A percentile compares a stretch with the other conserved stretches of the same genome.
Conservation (phyloP, 1,139 yeast genomes). For the Lodderomyces margitis region DNA sequence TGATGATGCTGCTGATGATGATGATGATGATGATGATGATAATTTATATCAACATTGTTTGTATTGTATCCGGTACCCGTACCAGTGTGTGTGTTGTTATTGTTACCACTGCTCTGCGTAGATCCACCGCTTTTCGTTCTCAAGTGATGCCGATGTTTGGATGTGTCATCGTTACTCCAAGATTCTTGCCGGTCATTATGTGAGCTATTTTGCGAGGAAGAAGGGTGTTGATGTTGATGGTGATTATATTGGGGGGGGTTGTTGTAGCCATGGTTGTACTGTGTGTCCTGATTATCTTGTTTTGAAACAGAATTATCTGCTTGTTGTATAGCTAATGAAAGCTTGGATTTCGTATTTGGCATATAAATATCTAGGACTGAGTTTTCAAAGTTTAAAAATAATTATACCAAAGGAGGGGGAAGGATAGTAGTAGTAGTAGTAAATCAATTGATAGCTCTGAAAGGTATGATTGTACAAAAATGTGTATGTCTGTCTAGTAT, state of each 20-base stretch:
- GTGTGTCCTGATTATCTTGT: constrained; percentile 5
- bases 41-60: constrained; percentile 4
- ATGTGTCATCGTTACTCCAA: background rate
- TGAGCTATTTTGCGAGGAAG: background rate
- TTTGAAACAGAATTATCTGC: constrained; percentile 25
- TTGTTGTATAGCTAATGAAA: constrained; percentile 46
- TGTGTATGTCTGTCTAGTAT: no score
- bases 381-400: no score
- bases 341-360: constrained; percentile 39
- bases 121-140: constrained; percentile 5
- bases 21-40: no score
- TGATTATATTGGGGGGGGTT: constrained; percentile 5
- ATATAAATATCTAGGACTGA: constrained; percentile 7
- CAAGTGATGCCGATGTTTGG: constrained; percentile 6
- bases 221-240: constrained; percentile 4
- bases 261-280: constrained; percentile 5
- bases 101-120: background rate
- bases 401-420: no score
- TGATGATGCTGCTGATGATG: no score
- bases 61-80: background rate
- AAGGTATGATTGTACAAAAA: no score
- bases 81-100: background rate
- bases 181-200: background rate
- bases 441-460: no score
- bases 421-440: no score